Percentiles rank a stretch among this genome's conserved stretches.
Evolutionary conservation across 1,139 yeast species (phyloP).

Genomic region (Candida gigantensis): DNA sequence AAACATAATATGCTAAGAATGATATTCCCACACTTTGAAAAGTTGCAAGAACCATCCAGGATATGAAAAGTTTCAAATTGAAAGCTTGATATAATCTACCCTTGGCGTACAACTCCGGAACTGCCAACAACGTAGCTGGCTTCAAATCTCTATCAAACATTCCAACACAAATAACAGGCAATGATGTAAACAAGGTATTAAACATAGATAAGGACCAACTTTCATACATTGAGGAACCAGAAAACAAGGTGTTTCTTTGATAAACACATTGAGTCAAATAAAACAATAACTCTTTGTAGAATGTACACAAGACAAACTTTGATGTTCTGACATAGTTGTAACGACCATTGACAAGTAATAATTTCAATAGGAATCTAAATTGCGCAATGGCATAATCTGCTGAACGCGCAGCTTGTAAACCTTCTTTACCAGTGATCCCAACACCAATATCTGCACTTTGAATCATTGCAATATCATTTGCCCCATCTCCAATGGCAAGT

Average conservation of each 20-base stretch:
- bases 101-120: slow-evolving; percentile 82
- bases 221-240: slow-evolving; percentile 92
- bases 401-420: slow-evolving; percentile 92
- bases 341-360: slow-evolving; percentile 90
- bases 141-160: slow-evolving; percentile 89
- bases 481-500: slow-evolving; percentile 98
- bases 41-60: slow-evolving; percentile 82
- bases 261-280: slow-evolving; percentile 85
- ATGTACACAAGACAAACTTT: slow-evolving; percentile 89
- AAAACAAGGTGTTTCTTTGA: slow-evolving; percentile 84
- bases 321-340: slow-evolving; percentile 92
- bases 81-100: slow-evolving; percentile 81
- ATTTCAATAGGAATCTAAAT: slow-evolving; percentile 77
- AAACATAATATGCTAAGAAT: slow-evolving; percentile 63
- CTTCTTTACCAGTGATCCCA: slow-evolving; percentile 96
- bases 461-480: slow-evolving; percentile 98
- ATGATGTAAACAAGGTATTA: slow-evolving; percentile 89
- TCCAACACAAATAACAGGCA: slow-evolving; percentile 92
- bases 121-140: slow-evolving; percentile 85
- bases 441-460: slow-evolving; percentile 98
- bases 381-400: slow-evolving; percentile 97
- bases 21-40: slow-evolving; percentile 71
- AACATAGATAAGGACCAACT: slow-evolving; percentile 97
- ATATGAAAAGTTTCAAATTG: slow-evolving; percentile 64
- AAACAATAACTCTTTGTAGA: slow-evolving; percentile 89